A percentile compares a stretch with the other conserved stretches of the same genome.
Conservation (phyloP, 73 alveolate species). For the Tetrahymena malaccensis region DNA sequence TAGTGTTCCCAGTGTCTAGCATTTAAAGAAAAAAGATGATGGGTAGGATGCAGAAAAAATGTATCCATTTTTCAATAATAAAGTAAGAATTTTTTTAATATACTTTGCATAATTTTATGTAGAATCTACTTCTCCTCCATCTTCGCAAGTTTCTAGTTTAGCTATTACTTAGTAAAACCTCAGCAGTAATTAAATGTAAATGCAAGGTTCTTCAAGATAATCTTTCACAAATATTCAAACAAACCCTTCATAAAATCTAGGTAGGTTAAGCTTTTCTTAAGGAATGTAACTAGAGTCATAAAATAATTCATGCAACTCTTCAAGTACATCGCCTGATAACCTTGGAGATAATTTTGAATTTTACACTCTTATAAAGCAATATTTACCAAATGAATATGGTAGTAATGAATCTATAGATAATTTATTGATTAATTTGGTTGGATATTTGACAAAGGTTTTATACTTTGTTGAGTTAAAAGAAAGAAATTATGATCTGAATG, state of each 20-base stretch:
- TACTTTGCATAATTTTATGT: neutral
- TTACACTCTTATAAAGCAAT: neutral
- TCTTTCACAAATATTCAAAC: neutral
- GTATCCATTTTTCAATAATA: neutral
- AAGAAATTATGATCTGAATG: neutral
- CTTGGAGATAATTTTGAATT: neutral
- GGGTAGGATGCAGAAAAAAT: neutral
- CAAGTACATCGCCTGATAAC: neutral
- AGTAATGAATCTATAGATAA: neutral
- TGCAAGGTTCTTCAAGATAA: neutral
- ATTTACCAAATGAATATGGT: neutral
- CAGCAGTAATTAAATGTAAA: neutral
- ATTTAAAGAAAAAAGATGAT: neutral
- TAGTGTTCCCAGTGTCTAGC: neutral
- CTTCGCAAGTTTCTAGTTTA: neutral
- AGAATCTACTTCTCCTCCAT: neutral
- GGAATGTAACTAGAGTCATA: neutral
- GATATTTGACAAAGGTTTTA: neutral
- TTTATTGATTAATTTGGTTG: neutral
- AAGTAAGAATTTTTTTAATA: neutral
- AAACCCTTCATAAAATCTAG: neutral
- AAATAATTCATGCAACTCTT: neutral
- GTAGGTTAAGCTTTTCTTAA: neutral
- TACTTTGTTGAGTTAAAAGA: neutral
- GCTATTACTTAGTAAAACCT: neutral